These are phyloP conservation scores for Fusarium virguliforme DNA, from an alignment of 2,329 filamentous ascomycete genomes.

Conservation along the genomic window DNA sequence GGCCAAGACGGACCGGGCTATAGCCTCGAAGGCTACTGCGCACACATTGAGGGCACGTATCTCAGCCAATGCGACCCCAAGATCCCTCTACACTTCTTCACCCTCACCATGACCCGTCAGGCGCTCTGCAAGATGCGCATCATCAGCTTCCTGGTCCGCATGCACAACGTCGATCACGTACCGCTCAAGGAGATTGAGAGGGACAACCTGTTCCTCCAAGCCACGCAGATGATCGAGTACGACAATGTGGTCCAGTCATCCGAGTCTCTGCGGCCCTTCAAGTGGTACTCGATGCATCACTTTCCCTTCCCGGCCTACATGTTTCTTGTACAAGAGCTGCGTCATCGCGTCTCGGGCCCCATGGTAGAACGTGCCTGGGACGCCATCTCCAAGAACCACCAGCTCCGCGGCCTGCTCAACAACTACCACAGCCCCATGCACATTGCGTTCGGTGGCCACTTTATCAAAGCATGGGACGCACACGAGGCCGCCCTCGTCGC, in stretches of 20 bases:
- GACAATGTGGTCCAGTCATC: conserved; percentile 70
- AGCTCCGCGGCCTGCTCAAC: conserved; percentile 65
- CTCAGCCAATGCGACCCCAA: conserved; percentile 71
- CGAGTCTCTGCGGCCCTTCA: conserved; percentile 67
- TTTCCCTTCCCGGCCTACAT: conserved; percentile 75
- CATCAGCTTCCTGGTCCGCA: conserved; percentile 68
- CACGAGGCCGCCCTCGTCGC: conserved; percentile 65
- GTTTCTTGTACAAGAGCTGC: conserved; percentile 71
- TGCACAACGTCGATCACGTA: conserved; percentile 59
- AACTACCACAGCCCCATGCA: conserved; percentile 71
- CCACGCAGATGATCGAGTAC: conserved; percentile 72
- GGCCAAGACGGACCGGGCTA: conserved; percentile 65
- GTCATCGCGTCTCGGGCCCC: conserved; percentile 67
- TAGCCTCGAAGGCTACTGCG: conserved; percentile 69
- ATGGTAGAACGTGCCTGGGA: conserved; percentile 73
- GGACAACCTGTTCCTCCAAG: conserved; percentile 68
- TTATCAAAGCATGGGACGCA: conserved; percentile 76
- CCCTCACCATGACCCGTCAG: conserved; percentile 70
- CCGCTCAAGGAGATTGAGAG: conserved; percentile 64
- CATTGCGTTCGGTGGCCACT: conserved; percentile 69
- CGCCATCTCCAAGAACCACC: conserved; percentile 70
- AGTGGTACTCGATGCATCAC: conserved; percentile 73
- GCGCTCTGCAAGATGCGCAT: conserved; percentile 72
- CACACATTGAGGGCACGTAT: conserved; percentile 71
- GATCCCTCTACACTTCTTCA: conserved; percentile 73